These are phyloP conservation scores for Debaryomyces udenii DNA, from an alignment of 1,139 yeast species.

Conservation along the genomic window DNA sequence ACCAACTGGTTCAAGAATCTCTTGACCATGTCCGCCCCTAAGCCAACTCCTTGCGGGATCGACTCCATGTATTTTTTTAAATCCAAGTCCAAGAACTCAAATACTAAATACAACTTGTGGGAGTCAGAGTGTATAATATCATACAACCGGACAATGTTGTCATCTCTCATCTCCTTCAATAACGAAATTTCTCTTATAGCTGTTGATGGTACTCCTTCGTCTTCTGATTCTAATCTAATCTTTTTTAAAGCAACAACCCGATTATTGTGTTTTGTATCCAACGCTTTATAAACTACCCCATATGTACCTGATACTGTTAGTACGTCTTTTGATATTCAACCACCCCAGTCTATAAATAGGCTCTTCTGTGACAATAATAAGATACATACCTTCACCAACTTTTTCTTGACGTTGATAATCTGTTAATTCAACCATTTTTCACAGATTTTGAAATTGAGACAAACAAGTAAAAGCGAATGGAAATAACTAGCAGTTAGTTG, in stretches of 20 bases:
- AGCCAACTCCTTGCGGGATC: conserved; percentile 87
- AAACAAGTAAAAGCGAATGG: conserved; percentile 3
- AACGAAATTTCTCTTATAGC: conserved; percentile 96
- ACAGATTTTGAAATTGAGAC: neutral
- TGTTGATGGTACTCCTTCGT: conserved; percentile 98
- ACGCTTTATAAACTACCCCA: conserved; percentile 97
- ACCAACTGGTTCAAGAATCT: conserved; percentile 91
- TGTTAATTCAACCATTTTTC: conserved; percentile 77
- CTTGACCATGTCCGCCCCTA: conserved; percentile 89
- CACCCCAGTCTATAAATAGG: neutral
- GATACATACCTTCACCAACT: conserved; percentile 79
- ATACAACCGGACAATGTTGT: conserved; percentile 85
- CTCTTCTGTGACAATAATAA: neutral
- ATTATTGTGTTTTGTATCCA: conserved; percentile 85
- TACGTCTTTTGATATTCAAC: conserved; percentile 5
- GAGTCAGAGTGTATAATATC: conserved; percentile 98
- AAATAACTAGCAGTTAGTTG: conserved; percentile 1
- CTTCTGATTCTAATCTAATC: conserved; percentile 94
- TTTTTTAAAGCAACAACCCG: conserved; percentile 93
- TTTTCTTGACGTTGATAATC: conserved; percentile 94
- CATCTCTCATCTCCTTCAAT: conserved; percentile 89
- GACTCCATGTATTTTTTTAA: conserved; percentile 96
- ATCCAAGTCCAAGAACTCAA: conserved; percentile 92
- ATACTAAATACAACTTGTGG: conserved; percentile 88
- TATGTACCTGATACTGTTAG: conserved; percentile 63